These are phyloP conservation scores for Euphorbia celastroides DNA, from an alignment of 441 rosid species.

Conservation along the genomic window DNA sequence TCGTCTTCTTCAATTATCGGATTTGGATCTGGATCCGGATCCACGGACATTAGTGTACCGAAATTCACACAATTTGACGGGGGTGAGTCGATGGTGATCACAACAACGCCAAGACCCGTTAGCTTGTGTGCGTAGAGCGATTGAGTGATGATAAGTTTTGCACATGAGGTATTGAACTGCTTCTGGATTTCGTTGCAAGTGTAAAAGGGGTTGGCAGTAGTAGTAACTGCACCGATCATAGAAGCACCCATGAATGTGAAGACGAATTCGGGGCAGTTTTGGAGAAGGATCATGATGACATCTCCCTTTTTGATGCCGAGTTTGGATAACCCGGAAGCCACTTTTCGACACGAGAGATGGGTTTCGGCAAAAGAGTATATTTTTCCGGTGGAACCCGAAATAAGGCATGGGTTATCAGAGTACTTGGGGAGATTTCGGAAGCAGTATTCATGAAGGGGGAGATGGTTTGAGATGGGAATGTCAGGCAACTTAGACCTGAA, in stretches of 20 bases:
- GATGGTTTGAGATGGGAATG: constrained; percentile 59
- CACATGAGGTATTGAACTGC: constrained; percentile 40
- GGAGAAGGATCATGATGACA: constrained; percentile 81
- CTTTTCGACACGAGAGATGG: constrained; percentile 35
- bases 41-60: constrained; percentile 32
- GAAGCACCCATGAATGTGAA: constrained; percentile 83
- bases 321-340: constrained; percentile 51
- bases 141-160: constrained; percentile 65
- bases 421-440: constrained; percentile 36
- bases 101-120: constrained; percentile 26
- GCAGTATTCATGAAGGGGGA: constrained; percentile 73
- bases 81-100: constrained; percentile 55
- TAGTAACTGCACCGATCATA: constrained; percentile 74
- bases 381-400: constrained; percentile 49
- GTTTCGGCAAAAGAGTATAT: constrained; percentile 48
- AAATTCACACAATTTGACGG: constrained; percentile 65
- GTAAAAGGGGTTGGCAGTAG: constrained; percentile 82
- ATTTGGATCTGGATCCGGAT: constrained; percentile 2
- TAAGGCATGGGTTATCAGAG: constrained; percentile 52
- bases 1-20: constrained; percentile 41
- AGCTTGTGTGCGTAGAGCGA: constrained; percentile 63
- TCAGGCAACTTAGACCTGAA: constrained; percentile 78
- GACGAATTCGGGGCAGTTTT: constrained; percentile 70
- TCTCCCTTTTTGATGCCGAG: constrained; percentile 61
- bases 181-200: constrained; percentile 61